Evolutionary conservation across 2,329 filamentous ascomycete species (phyloP).

Genomic region (Neoascochyta sp.): DNA sequence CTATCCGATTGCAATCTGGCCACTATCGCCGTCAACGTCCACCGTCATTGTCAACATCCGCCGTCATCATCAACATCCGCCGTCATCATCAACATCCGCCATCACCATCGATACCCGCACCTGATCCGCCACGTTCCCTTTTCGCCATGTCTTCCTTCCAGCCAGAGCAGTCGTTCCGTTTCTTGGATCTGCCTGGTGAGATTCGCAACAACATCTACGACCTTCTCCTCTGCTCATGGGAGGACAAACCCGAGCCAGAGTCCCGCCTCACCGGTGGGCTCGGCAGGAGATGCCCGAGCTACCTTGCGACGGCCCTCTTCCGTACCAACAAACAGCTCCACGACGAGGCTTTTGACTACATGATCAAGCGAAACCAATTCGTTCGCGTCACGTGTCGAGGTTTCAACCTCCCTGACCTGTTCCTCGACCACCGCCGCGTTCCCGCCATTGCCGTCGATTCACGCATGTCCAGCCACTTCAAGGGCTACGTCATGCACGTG

Average conservation of each 20-base stretch:
- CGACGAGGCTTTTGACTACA: slow-evolving; percentile 25
- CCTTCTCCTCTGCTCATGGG: slow-evolving; percentile 24
- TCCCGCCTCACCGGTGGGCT: slow-evolving; percentile 12
- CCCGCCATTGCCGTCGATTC: slow-evolving; percentile 17
- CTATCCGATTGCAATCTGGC: too few relatives aligned
- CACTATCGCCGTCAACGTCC: too few relatives aligned
- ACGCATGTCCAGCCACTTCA: slow-evolving; percentile 14
- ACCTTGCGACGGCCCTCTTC: slow-evolving; percentile 18
- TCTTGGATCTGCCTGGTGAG: slow-evolving; percentile 25
- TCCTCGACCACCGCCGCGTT: slow-evolving; percentile 16
- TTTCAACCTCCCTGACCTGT: slow-evolving; percentile 16
- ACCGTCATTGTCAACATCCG: too few relatives aligned
- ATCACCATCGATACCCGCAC: background rate
- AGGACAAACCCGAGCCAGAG: slow-evolving; percentile 16
- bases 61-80: too few relatives aligned
- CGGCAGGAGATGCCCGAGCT: slow-evolving; percentile 16
- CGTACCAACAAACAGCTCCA: slow-evolving; percentile 27
- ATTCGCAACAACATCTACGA: slow-evolving; percentile 26
- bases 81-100: background rate
- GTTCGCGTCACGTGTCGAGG: slow-evolving; percentile 25
- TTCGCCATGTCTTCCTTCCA: slow-evolving; percentile 12
- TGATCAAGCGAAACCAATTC: slow-evolving; percentile 27
- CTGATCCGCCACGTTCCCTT: too few relatives aligned
- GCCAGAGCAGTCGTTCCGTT: slow-evolving; percentile 18
- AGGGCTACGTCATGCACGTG: slow-evolving; percentile 27